phyloP scores from a whole-genome alignment of 306 rosid species.

The Prosopis cineraria region DNA sequence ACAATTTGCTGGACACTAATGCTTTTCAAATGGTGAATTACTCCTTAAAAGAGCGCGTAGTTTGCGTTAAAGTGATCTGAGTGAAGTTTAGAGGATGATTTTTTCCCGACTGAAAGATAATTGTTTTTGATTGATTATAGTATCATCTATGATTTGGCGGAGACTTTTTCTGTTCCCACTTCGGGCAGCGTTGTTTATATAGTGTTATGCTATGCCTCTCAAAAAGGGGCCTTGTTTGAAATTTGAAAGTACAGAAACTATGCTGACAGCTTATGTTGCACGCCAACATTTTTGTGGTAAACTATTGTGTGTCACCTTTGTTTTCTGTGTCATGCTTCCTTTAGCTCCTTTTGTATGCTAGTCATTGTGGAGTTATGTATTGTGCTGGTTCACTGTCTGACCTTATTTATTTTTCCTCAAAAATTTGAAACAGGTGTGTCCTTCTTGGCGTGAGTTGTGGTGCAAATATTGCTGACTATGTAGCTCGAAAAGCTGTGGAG shows the following conservation, averaged over 20 bases:
- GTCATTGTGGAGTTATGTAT: neutral
- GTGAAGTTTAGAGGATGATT: conserved; percentile 3
- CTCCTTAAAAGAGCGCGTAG: conserved; percentile 5
- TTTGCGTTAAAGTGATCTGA: neutral
- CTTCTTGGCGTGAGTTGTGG: conserved; percentile 96
- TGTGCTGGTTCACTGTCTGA: conserved; percentile 30
- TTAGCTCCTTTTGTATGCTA: conserved; percentile 19
- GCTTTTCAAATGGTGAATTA: neutral
- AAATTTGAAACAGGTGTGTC: conserved; percentile 72
- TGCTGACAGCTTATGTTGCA: conserved; percentile 23
- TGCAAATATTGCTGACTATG: conserved; percentile 90
- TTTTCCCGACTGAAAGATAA: neutral
- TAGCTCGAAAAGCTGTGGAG: conserved; percentile 86
- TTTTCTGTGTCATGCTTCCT: conserved; percentile 18
- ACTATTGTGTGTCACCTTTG: conserved; percentile 7
- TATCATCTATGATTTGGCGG: conserved; percentile 6
- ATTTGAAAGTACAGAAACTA: neutral
- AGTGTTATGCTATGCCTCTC: conserved; percentile 18
- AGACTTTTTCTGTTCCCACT: neutral
- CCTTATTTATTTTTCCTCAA: neutral
- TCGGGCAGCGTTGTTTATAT: neutral
- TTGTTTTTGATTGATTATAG: neutral
- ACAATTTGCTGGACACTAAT: neutral
- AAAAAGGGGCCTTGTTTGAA: conserved; percentile 6
- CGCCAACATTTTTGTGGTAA: conserved; percentile 14